These are phyloP conservation scores for Maudiozyma pseudohumilis DNA, from an alignment of 805 yeast species.

Conservation along the genomic window DNA sequence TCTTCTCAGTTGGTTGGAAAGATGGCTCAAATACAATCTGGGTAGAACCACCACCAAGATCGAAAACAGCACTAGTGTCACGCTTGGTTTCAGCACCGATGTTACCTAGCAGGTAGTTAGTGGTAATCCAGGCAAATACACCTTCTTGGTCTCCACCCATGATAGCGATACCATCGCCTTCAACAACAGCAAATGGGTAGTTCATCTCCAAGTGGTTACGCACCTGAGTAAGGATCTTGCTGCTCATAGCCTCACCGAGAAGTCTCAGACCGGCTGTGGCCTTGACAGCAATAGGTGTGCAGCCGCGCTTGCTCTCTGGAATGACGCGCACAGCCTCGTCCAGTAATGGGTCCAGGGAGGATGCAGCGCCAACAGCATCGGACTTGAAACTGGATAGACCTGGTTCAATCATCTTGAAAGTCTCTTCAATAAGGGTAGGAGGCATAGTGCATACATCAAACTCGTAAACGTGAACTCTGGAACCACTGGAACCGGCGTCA, in stretches of 20 bases:
- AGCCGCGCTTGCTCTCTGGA: slow-evolving; percentile 60
- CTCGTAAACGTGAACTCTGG: slow-evolving; percentile 88
- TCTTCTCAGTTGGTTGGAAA: slow-evolving; percentile 46
- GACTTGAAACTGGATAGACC: slow-evolving; percentile 82
- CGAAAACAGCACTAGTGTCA: slow-evolving; percentile 95
- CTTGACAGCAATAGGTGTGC: slow-evolving; percentile 93
- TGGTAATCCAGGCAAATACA: slow-evolving; percentile 97
- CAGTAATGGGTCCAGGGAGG: slow-evolving; percentile 76
- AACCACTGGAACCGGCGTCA: slow-evolving; percentile 97
- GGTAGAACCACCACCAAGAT: slow-evolving; percentile 96
- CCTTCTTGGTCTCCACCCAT: slow-evolving; percentile 98
- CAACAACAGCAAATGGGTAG: slow-evolving; percentile 88
- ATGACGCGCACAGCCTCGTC: slow-evolving; percentile 65
- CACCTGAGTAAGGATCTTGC: slow-evolving; percentile 66
- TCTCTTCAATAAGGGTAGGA: slow-evolving; percentile 71
- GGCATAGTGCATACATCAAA: slow-evolving; percentile 82
- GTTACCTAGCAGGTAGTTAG: slow-evolving; percentile 87
- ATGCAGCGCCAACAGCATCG: slow-evolving; percentile 78
- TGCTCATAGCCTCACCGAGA: slow-evolving; percentile 67
- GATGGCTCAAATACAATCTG: slow-evolving; percentile 97
- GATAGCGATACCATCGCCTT: slow-evolving; percentile 75
- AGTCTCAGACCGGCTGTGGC: slow-evolving; percentile 96
- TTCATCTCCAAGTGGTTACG: slow-evolving; percentile 62
- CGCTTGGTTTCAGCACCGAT: slow-evolving; percentile 64
- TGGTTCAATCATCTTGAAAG: slow-evolving; percentile 81